Conservation (phyloP, 75 land plant species). For the Pinus tabuliformis region DNA sequence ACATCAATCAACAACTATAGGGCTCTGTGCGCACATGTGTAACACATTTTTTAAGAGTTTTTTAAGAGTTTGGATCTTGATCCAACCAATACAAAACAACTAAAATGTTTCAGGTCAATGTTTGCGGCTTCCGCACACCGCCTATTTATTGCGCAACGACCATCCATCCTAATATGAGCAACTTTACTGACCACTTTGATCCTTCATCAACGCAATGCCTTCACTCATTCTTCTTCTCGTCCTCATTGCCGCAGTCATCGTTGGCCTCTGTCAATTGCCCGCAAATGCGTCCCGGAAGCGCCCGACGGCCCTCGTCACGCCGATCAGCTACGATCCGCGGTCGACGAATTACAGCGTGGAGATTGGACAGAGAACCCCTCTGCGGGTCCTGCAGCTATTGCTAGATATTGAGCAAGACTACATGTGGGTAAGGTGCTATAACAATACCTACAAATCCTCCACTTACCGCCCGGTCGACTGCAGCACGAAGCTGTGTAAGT, state of each 20-base stretch:
- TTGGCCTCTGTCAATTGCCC: background rate
- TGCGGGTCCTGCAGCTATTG: background rate
- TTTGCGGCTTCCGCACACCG: too few relatives aligned
- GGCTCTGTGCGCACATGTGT: too few relatives aligned
- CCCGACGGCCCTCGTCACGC: conserved; percentile 13
- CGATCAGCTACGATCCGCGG: conserved; percentile 5
- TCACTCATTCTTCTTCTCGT: background rate
- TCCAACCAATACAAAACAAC: too few relatives aligned
- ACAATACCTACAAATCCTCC: conserved; percentile 14
- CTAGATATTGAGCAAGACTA: background rate
- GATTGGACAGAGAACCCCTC: conserved; percentile 1
- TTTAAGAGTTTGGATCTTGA: too few relatives aligned
- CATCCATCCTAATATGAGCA: too few relatives aligned
- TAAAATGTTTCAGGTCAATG: too few relatives aligned
- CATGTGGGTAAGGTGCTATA: background rate
- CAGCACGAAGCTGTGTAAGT: conserved; percentile 17
- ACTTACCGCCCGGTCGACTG: conserved; percentile 24
- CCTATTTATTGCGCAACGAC: too few relatives aligned
- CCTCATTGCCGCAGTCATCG: background rate
- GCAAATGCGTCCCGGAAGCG: background rate
- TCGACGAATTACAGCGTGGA: conserved; percentile 9
- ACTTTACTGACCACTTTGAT: too few relatives aligned
- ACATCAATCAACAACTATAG: too few relatives aligned
- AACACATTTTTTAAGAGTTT: too few relatives aligned
- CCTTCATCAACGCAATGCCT: background rate